phyloP scores from a whole-genome alignment of 1,139 yeast genomes.

The Suhomyces bribrorum region DNA sequence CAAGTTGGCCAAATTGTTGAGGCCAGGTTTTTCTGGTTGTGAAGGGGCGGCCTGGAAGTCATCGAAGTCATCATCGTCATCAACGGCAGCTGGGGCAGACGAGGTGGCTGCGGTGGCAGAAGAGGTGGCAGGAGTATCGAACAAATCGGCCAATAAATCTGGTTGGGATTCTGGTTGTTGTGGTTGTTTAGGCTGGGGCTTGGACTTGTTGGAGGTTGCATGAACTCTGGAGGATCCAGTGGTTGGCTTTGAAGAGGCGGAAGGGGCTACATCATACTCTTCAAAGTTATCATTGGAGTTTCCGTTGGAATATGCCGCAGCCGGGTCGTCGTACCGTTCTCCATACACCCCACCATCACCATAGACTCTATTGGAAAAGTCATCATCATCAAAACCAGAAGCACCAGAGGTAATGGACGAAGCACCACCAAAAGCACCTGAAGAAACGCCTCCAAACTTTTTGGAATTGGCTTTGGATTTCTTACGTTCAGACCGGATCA shows the following conservation, averaged over 20 bases:
- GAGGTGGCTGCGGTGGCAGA: conserved; percentile 22
- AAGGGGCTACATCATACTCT: conserved; percentile 63
- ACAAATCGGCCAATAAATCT: conserved; percentile 56
- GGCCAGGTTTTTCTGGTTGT: conserved; percentile 31
- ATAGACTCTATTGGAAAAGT: conserved; percentile 57
- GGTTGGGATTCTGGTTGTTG: conserved; percentile 33
- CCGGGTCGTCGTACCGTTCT: conserved; percentile 61
- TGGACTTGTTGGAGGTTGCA: conserved; percentile 31
- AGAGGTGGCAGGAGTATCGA: conserved; percentile 36
- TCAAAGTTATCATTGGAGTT: conserved; percentile 55
- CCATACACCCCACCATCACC: conserved; percentile 85
- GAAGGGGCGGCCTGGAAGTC: conserved; percentile 86
- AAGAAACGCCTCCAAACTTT: conserved; percentile 74
- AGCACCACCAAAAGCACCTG: conserved; percentile 53
- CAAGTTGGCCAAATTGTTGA: conserved; percentile 42
- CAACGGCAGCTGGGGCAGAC: conserved; percentile 23
- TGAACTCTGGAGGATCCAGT: conserved; percentile 44
- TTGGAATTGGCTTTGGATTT: conserved; percentile 82
- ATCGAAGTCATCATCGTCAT: conserved; percentile 83
- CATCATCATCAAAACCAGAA: conserved; percentile 50
- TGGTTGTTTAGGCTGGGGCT: conserved; percentile 23
- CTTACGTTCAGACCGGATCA: conserved; percentile 81
- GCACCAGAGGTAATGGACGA: conserved; percentile 43
- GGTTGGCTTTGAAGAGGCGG: conserved; percentile 39
- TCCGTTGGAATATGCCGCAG: conserved; percentile 44